Base-by-base conservation (phyloP, 208 protist species). In the Acanthamoeba triangularis region DNA sequence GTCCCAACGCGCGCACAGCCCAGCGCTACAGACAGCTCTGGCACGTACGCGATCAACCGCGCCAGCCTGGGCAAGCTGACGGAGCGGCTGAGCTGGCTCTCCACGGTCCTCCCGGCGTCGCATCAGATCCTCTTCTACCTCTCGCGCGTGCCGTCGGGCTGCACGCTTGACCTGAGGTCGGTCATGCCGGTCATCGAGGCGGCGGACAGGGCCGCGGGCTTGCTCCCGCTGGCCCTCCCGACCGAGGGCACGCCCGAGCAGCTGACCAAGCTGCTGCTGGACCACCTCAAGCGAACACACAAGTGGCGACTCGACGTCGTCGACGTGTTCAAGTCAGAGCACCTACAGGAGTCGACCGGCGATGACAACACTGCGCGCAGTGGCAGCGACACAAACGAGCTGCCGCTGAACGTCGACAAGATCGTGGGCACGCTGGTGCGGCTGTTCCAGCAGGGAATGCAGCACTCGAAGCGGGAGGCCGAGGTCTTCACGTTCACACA, bases 51-150 rank as follows among this genome's bases (percentile, higher is more conserved):
- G 11, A 41, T 91, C 13, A 69, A 91, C 41, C 52, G 2, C 2
- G 10, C 33, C 13, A 41, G 18, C 52, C 44, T 91, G 20, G 30
- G 3, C 16, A 35, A 61, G 85, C 85, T 91, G 23, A 69, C 61
- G 25, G 37, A 63, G 52, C n/a, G 85, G n/a, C 85, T 91, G 61
- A 49, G 37, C 11, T 91, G 85, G 85, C 85, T 91, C 52, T 91
- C 85, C 10, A 18, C 13, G 25, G 35, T 49, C 6, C 52, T 91
- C 13, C 85, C 85, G 33, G 33, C 85, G 3, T 72, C 85, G 61
- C 85, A 91, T 35, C 59, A 91, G 35, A 69, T 91, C 33, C 85
- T 91, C n/a, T 91, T 91, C 61, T 65, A 65, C 37, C 85, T 91
- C 4, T 91, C 85, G 5, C 52, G 85, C 16, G 35, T 91, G 23